Evolutionary conservation across 345 rosid genomes (phyloP), one percentile per base, ranked within the genome.

Genomic region (Lumnitzera littorea): DNA sequence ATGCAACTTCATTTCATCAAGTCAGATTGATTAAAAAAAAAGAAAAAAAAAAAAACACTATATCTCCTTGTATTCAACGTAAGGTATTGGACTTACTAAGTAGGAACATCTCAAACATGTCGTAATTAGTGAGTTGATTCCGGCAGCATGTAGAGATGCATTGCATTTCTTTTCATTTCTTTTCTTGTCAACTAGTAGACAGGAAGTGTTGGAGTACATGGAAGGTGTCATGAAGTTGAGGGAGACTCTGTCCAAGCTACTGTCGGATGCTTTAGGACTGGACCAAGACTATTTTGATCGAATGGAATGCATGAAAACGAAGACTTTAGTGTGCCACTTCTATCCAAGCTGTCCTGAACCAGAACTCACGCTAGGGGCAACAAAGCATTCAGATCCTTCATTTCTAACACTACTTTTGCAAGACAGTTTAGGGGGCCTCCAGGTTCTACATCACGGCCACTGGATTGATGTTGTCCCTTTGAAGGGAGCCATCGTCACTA

Each of bases 261-360:
- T 76, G 15, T 80, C 88, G 13, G 83, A 78, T 64, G 74, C 88
- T 56, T 46, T 76, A 56, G 85, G 78, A 24, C 78, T 78, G 4
- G 52, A 41, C 1, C 67, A 69, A 3, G 70, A 74, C 25, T 71
- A 70, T 66, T 76, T 83, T 10, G 59, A 67, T 16, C 60, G 65
- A 57, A 66, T 60, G 56, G 83, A 63, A 51, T 76, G 78, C 76
- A 78, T 78, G 88, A 80, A 80, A 70, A 71, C 83, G 0, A 72
- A 74, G 58, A 61, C 66, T 0, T 17, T 83, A 29, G 57, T 64
- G 48, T 74, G 83, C 62, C 85, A 80, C 58, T 83, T 74, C 52
- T 80, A 78, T 59, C 88, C 85, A 3, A 54, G 63, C 47, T 80
- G 88, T 58, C 83, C 88, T 0, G 72, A 83, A 73, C 85, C 83